Base-by-base conservation (phyloP, 257 asterid species). In the Penstemon davidsonii region DNA sequence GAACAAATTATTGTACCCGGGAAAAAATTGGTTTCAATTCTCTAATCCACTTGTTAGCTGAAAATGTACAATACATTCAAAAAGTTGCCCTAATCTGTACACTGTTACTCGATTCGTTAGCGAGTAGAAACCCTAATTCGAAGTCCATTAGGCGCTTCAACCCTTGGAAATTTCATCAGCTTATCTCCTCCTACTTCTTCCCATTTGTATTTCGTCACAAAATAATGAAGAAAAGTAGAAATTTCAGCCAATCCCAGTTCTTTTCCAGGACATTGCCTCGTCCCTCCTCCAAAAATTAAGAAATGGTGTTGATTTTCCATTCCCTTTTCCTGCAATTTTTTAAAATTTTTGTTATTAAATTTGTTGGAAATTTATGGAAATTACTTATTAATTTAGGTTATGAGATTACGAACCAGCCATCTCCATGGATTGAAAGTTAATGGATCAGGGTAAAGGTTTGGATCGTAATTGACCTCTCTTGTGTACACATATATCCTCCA, bases 181-280 rank as follows among this genome's bases (percentile, higher is more conserved):
- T 87, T 81, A 76, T 91, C 85, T 39, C 95, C 95, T 42, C 92
- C 96, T 18, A 84, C 84, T 82, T 94, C 98, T 79, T 91, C 90
- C 99, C 96, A 91, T 83, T 80, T 87, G 90, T 94, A 94, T 75
- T 77, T 85, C 8, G 96, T 94, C 78, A 94, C 96, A 59, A 94
- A 89, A 72, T 94, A 94, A 76, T 94, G 99, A 64, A 94, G 99
- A 71, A 94, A 94, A 5, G 96, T 91, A 0, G 96, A 94, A 40
- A 94, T 89, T 76, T 94, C 99, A 8, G 99, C 99, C 73, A 94
- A 74, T 12, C 99, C 99, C 64, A 94, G 98, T 62, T 94, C 99
- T 71, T 91, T 94, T 7, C 99, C 99, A 5, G 99, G 99, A 69
- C 99, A 94, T 58, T 87, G 96, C 68, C 99, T 79, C 5, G 98